Conservation (phyloP, 768 basidiomycete species). For the Psilocybe subaeruginosa region DNA sequence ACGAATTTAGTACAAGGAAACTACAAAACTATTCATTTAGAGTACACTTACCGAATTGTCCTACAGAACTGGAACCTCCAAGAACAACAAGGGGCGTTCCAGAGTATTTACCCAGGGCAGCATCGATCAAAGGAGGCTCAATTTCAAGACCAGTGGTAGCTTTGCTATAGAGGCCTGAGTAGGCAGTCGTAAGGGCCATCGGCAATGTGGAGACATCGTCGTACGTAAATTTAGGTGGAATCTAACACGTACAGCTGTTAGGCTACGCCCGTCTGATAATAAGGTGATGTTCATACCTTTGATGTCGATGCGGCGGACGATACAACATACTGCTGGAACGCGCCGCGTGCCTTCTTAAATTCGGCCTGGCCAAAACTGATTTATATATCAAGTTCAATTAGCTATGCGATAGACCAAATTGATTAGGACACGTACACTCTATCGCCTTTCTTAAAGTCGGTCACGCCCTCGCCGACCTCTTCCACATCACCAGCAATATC, state of each 20-base stretch:
- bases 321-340: conserved; percentile 29
- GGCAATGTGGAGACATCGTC: conserved; percentile 43
- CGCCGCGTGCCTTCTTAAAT: conserved; percentile 36
- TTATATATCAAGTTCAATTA: conserved; percentile 23
- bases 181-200: conserved; percentile 31
- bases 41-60: conserved; percentile 41
- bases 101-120: conserved; percentile 41
- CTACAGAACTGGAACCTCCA: conserved; percentile 51
- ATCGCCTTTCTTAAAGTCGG: conserved; percentile 50
- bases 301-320: conserved; percentile 7
- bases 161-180: conserved; percentile 37
- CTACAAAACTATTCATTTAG: no score
- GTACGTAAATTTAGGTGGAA: conserved; percentile 38
- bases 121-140: conserved; percentile 34
- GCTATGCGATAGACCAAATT: neutral
- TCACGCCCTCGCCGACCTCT: conserved; percentile 52
- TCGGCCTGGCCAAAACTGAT: conserved; percentile 34
- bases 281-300: conserved; percentile 6
- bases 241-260: conserved; percentile 16
- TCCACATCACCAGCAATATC: conserved; percentile 56
- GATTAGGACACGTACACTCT: conserved; percentile 42
- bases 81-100: conserved; percentile 48
- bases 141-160: conserved; percentile 10
- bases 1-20: neutral
- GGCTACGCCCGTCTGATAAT: neutral